Conservation (phyloP, 176 grass and related monocot species). For the Carex parvula region DNA sequence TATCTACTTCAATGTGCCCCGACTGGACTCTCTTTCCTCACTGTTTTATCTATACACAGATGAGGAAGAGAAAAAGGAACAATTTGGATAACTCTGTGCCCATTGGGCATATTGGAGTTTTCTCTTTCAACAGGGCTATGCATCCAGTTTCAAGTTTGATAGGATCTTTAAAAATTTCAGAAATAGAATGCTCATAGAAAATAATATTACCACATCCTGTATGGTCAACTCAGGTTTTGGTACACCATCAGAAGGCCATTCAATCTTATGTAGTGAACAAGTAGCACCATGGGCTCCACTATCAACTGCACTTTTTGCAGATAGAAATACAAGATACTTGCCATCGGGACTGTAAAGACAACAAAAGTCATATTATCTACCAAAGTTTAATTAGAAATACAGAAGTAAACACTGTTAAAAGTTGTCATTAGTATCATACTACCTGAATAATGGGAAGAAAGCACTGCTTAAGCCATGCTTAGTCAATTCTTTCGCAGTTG, state of each 20-base stretch:
- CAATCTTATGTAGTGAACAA: slow-evolving; percentile 73
- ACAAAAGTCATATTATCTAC: slow-evolving; percentile 21
- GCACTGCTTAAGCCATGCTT: slow-evolving; percentile 57
- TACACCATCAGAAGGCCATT: slow-evolving; percentile 54
- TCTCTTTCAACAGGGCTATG: not conserved
- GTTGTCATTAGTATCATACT: slow-evolving; percentile 16
- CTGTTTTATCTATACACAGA: not conserved
- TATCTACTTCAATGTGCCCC: not conserved
- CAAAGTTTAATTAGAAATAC: slow-evolving; percentile 15
- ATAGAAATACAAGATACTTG: slow-evolving; percentile 74
- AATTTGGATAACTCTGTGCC: not conserved
- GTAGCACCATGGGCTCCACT: slow-evolving; percentile 82
- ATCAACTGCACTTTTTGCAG: slow-evolving; percentile 82
- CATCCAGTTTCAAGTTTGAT: not conserved
- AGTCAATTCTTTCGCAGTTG: slow-evolving; percentile 54
- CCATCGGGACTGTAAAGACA: slow-evolving; percentile 60
- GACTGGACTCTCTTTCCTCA: not conserved
- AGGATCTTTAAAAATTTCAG: not conserved
- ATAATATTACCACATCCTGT: slow-evolving; percentile 54
- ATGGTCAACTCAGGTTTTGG: slow-evolving; percentile 40
- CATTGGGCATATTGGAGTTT: not conserved
- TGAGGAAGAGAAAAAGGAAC: not conserved
- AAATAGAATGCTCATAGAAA: not conserved
- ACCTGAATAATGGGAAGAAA: slow-evolving; percentile 91
- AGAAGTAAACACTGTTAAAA: not conserved